A percentile compares a stretch with the other conserved stretches of the same genome.
phyloP scores from a whole-genome alignment of 192 early-diverging fungal genomes.

The Mortierella hygrophila region DNA sequence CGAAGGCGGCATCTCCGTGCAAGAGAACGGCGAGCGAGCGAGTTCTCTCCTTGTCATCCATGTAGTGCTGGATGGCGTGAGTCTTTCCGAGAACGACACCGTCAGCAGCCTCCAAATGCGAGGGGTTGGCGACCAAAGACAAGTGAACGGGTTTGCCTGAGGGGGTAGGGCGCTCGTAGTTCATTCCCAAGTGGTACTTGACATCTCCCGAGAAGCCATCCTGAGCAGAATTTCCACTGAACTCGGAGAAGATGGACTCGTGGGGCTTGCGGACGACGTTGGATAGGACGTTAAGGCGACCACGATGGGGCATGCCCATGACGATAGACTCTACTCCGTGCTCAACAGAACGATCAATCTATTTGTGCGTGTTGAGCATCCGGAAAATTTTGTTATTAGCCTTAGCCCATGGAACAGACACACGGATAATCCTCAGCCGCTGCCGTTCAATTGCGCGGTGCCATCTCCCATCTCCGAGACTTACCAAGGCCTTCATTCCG shows the following conservation, averaged over 20 bases:
- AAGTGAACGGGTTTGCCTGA: slow-evolving; percentile 97
- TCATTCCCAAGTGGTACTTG: slow-evolving; percentile 95
- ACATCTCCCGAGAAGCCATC: slow-evolving; percentile 97
- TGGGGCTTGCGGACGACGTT: slow-evolving; percentile 99
- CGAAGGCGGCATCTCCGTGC: slow-evolving; percentile 99
- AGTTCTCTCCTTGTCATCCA: slow-evolving; percentile 81
- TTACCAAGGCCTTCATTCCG: slow-evolving; percentile 95
- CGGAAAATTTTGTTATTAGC: not conserved
- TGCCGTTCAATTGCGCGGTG: not conserved
- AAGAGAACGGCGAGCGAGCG: slow-evolving; percentile 94
- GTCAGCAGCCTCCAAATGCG: slow-evolving; percentile 98
- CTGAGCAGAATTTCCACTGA: slow-evolving; percentile 88
- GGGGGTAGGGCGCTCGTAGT: slow-evolving; percentile 96
- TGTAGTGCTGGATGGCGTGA: slow-evolving; percentile 94
- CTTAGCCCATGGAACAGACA: not conserved
- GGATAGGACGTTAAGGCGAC: slow-evolving; percentile 96
- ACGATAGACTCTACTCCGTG: slow-evolving; percentile 95
- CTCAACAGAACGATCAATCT: slow-evolving; percentile 97
- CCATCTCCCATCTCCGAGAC: slow-evolving; percentile 9
- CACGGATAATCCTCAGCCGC: not conserved
- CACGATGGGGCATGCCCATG: slow-evolving; percentile 99
- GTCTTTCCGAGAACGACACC: slow-evolving; percentile 99
- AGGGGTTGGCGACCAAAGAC: slow-evolving; percentile 98
- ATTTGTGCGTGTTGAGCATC: not conserved
- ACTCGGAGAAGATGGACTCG: slow-evolving; percentile 99